Conservation (phyloP, 768 basidiomycete genomes). For the Amanita polypyramis region DNA sequence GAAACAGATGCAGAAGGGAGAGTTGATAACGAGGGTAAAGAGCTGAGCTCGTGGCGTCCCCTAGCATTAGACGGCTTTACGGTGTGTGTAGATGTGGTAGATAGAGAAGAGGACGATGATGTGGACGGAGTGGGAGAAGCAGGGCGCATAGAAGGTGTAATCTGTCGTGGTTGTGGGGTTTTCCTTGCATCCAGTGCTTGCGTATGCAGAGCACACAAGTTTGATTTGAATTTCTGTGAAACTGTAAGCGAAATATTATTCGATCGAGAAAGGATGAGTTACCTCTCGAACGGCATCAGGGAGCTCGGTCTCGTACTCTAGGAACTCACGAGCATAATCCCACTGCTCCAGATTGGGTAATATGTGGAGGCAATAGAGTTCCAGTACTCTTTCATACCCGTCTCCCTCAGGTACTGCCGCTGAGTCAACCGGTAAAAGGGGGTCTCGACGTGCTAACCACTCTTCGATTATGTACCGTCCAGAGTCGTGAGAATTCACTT, state of each 20-base stretch:
- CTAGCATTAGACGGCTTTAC: conserved; percentile 44
- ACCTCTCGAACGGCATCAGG: conserved; percentile 41
- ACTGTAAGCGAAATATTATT: conserved; percentile 7
- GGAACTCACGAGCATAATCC: conserved; percentile 70
- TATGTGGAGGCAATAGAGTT: conserved; percentile 66
- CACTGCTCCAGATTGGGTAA: conserved; percentile 68
- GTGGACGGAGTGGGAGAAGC: conserved; percentile 30
- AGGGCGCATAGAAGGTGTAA: conserved; percentile 11
- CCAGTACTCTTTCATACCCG: conserved; percentile 66
- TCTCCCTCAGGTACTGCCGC: conserved; percentile 24
- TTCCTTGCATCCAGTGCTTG: conserved; percentile 25
- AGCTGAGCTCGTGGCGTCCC: conserved; percentile 14
- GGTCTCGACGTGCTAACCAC: conserved; percentile 58
- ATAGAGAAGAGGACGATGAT: conserved; percentile 60
- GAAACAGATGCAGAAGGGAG: conserved; percentile 22
- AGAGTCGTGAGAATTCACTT: conserved; percentile 47
- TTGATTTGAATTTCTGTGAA: conserved; percentile 26
- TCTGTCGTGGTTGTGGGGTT: conserved; percentile 11
- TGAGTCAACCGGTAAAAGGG: conserved; percentile 16
- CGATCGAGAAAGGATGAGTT: conserved; percentile 11
- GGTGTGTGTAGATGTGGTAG: conserved; percentile 66
- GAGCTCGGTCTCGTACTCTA: conserved; percentile 65
- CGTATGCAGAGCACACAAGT: conserved; percentile 30
- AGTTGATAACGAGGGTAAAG: conserved; percentile 17
- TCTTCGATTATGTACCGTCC: conserved; percentile 65